phyloP scores from a whole-genome alignment of 2,329 filamentous ascomycete genomes.

The Diaporthe caulivora region DNA sequence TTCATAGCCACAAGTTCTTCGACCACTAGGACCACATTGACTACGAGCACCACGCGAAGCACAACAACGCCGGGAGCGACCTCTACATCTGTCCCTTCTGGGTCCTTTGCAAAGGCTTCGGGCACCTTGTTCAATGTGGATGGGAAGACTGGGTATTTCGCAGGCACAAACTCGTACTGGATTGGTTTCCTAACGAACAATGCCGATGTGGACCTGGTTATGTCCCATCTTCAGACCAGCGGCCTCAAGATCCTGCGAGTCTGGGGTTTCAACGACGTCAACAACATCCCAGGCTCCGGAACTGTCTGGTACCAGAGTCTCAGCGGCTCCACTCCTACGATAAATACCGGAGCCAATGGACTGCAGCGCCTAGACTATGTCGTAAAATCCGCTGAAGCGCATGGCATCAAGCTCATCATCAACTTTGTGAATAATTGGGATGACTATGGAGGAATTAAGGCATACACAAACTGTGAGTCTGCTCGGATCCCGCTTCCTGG shows the following conservation, averaged over 20 bases:
- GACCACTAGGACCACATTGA: background rate
- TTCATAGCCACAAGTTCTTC: background rate
- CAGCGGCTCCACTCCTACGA: conserved; percentile 61
- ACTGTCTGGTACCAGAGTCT: conserved; percentile 67
- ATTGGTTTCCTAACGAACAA: conserved; percentile 54
- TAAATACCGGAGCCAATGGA: conserved; percentile 73
- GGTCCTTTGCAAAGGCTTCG: background rate
- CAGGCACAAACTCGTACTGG: conserved; percentile 69
- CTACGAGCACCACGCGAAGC: background rate
- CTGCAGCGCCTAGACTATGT: conserved; percentile 75
- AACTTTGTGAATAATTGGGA: conserved; percentile 78
- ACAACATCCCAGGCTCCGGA: conserved; percentile 49
- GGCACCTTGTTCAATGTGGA: conserved; percentile 53
- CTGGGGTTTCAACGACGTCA: conserved; percentile 74
- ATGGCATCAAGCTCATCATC: conserved; percentile 73
- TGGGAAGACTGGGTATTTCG: conserved; percentile 60
- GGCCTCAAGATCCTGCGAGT: conserved; percentile 70
- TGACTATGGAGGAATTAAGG: conserved; percentile 74
- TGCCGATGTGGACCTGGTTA: conserved; percentile 19
- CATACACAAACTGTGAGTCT: conserved; percentile 58
- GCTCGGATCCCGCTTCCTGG: background rate
- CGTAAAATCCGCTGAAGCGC: conserved; percentile 68
- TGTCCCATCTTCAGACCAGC: conserved; percentile 2
- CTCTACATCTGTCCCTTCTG: background rate
- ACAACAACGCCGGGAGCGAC: background rate